A percentile compares a stretch with the other conserved stretches of the same genome.
Conservation (phyloP, 192 early-diverging fungal genomes). For the Coemansia sp. region DNA sequence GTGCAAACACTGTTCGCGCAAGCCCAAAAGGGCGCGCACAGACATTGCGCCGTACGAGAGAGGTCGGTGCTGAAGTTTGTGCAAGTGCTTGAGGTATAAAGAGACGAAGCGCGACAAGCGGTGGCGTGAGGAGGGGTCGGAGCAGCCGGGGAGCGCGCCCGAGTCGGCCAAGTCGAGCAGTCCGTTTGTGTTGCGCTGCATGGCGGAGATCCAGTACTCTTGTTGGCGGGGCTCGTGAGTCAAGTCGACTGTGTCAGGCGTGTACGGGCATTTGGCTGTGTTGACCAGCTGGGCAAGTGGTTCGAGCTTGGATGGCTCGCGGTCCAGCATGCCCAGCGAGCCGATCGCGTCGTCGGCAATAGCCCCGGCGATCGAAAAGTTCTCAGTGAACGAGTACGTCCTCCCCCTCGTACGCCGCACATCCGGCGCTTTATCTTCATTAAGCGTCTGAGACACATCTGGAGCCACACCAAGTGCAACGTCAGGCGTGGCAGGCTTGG, state of each 20-base stretch:
- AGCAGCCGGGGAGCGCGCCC: conserved; percentile 28
- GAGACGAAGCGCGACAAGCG: conserved; percentile 54
- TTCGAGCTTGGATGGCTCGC: conserved; percentile 52
- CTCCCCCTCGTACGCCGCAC: too few species aligned
- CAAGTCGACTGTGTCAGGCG: conserved; percentile 71
- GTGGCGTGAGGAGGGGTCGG: conserved; percentile 5
- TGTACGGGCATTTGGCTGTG: conserved; percentile 44
- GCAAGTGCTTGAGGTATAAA: conserved; percentile 69
- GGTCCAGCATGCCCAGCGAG: conserved; percentile 70
- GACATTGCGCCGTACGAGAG: conserved; percentile 72
- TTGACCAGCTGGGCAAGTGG: conserved; percentile 64
- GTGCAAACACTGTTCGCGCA: conserved; percentile 79
- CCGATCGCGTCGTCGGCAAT: conserved; percentile 56
- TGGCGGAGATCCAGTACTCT: conserved; percentile 72
- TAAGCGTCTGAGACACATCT: too few species aligned
- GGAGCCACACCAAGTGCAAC: too few species aligned
- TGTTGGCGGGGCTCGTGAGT: conserved; percentile 56
- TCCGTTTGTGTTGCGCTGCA: conserved; percentile 66
- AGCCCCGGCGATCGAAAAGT: conserved; percentile 66
- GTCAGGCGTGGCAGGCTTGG: too few species aligned
- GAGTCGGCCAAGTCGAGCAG: conserved; percentile 61
- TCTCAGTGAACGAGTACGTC: conserved; percentile 76
- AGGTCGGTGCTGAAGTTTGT: conserved; percentile 63
- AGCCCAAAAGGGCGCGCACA: conserved; percentile 67
- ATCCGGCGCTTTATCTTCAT: too few species aligned